Base-by-base conservation (phyloP, 176 grass and related monocot species). In the Phyllostachys edulis region DNA sequence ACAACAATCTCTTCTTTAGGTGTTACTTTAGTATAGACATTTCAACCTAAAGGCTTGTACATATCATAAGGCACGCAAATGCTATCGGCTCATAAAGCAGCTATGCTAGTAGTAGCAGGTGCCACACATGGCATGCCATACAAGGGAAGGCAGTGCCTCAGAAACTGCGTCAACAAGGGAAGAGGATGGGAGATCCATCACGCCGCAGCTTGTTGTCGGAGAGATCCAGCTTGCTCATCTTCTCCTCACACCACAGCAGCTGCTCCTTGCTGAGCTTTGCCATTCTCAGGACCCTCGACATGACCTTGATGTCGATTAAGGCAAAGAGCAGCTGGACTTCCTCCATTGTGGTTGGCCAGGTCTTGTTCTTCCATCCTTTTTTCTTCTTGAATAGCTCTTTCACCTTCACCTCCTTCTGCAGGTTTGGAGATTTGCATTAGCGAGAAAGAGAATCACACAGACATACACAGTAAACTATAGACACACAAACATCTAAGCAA, bases 231-330 rank as follows among this genome's bases (percentile, higher is more conserved):
- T 99, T 99, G 78, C 96, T 96, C 96, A 99, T 96, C 88, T 99
- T 99, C 87, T 99, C 96, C 75, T 98, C 96, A 14, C 96, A 99
- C 96, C 96, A 99, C 40, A 99, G 87, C 21, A 99, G 81, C 86
- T 96, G 96, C 89, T 92, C 93, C 89, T 96, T 96, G 81, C 93
- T 96, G 26, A 99, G 85, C 51, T 90, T 85, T 10, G 50, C 87
- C 96, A 99, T 92, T 56, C 86, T 89, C 81, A 99, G 80, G 13
- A 99, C 93, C 75, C 96, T 88, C 1, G 91, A 90, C 73, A 96
- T 88, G 1, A 99, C 96, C 88, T 96, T 96, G 73, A 99, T 99
- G 88, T 99, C 93, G 1, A 93, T 90, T 38, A 99, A 38, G 0
- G 91, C 88, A 17, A 99, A 94, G n/a, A 99, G 78, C 54, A 99